Base-by-base conservation (phyloP, 148 eudicot genomes). In the Vaccinium darrowii region DNA sequence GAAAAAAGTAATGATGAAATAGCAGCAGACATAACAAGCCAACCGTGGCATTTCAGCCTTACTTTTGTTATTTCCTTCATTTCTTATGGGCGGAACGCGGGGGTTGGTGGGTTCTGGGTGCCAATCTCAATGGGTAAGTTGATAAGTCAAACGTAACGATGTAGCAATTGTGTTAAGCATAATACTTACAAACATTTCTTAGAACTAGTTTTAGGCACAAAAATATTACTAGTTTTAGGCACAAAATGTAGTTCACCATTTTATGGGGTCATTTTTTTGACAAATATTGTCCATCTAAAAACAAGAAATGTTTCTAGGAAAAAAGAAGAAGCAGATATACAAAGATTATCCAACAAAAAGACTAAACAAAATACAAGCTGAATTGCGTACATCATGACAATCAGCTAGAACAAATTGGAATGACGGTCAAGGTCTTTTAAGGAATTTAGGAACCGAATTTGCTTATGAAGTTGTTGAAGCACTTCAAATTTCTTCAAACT, bases 331-430 rank as follows among this genome's bases (percentile, higher is more conserved):
- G n/a, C 25, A 52, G 9, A 52, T 30, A 8, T 19, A 51, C 58
- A 78, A 52, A 25, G 23, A 79, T 53, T 39, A 79, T 27, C 81
- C 19, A 80, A 23, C 52, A 80, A 36, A 33, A 2, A 36, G 3
- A 54, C 21, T 15, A 79, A 79, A 15, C 51, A 79, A 79, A 79
- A 51, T 23, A 19, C 67, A 79, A 27, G 49, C 81, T 53, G 18
- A 33, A 56, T 33, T 19, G 21, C 19, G 13, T 79, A 19, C 36
- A 47, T 47, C 27, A 76, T 76, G 30, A 76, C 53, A 76, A 79
- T 56, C 25, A 30, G 49, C 19, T 78, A 12, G 30, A 13, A 51
- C 7, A 76, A 76, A 76, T 19, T 16, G 2, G 8, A 49, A 43
- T 33, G n/a, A 16, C 7, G 7, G 54, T 25, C 81, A 27, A 27